Conservation (phyloP, 225 moss, liverwort and hornwort genomes). For the Sphagnum contortum region DNA sequence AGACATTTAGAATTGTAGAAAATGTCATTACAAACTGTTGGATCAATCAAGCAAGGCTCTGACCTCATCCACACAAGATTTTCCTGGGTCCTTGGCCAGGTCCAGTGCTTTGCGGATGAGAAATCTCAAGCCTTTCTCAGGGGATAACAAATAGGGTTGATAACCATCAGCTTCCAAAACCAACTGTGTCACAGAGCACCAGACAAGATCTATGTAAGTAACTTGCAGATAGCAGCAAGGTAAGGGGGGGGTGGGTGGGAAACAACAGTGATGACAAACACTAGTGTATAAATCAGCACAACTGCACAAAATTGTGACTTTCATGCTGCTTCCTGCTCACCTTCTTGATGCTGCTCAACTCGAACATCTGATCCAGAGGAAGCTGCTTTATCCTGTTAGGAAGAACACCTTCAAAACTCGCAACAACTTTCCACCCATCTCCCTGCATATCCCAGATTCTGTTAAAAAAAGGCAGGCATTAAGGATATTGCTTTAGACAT, state of each 20-base stretch:
- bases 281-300: too few species aligned
- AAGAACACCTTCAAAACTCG: slow-evolving; percentile 49
- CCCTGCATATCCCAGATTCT: slow-evolving; percentile 14
- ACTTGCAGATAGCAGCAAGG: too few species aligned
- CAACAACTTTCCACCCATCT: slow-evolving; percentile 54
- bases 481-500: not conserved
- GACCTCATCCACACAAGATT: slow-evolving; percentile 52
- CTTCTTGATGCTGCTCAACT: slow-evolving; percentile 43
- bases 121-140: slow-evolving; percentile 47
- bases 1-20: too few species aligned
- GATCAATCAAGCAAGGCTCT: not conserved
- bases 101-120: slow-evolving; percentile 46
- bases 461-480: not conserved
- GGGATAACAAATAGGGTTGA: slow-evolving; percentile 46
- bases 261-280: too few species aligned
- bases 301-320: too few species aligned
- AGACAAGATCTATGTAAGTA: not conserved
- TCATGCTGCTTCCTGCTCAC: slow-evolving; percentile 6
- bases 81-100: slow-evolving; percentile 46
- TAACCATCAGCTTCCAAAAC: slow-evolving; percentile 57
- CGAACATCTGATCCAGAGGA: slow-evolving; percentile 33
- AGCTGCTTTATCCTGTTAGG: slow-evolving; percentile 38
- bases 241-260: too few species aligned
- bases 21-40: too few species aligned
- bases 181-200: slow-evolving; percentile 11